These are phyloP conservation scores for Phytophthora multivora DNA, from an alignment of 352 stramenopile genomes.

Conservation along the genomic window DNA sequence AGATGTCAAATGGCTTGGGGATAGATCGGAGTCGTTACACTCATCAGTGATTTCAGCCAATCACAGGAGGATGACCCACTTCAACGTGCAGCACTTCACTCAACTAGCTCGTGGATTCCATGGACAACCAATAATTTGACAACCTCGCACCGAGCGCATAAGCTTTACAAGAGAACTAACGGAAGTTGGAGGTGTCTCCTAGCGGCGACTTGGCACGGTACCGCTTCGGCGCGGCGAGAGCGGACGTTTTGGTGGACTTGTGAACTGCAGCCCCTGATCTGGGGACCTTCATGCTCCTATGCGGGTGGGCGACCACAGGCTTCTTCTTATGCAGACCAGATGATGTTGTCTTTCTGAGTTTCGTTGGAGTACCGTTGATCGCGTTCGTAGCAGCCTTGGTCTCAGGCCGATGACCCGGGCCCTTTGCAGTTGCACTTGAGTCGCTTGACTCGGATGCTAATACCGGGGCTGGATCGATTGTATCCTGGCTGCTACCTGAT, in stretches of 20 bases:
- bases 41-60: slow-evolving; percentile 37
- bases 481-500: slow-evolving; percentile 23
- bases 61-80: slow-evolving; percentile 13
- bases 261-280: slow-evolving; percentile 15
- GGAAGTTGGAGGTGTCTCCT: slow-evolving; percentile 34
- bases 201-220: slow-evolving; percentile 39
- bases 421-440: slow-evolving; percentile 2
- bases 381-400: slow-evolving; percentile 9
- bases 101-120: neutral
- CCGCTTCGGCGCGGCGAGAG: slow-evolving; percentile 36
- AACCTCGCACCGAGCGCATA: slow-evolving; percentile 20
- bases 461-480: neutral
- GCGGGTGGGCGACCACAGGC: slow-evolving; percentile 5
- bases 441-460: slow-evolving; percentile 5
- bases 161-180: slow-evolving; percentile 35
- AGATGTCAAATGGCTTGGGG: slow-evolving; percentile 23
- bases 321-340: slow-evolving; percentile 30
- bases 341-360: slow-evolving; percentile 17
- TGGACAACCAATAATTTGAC: slow-evolving; percentile 25
- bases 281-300: slow-evolving; percentile 24
- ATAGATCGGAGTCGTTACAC: slow-evolving; percentile 21
- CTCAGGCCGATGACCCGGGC: slow-evolving; percentile 1
- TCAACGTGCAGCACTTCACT: slow-evolving; percentile 16
- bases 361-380: slow-evolving; percentile 21
- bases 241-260: slow-evolving; percentile 29